Evolutionary conservation across 805 yeast species (phyloP).

Genomic region (Ogataea thermomethanolica): DNA sequence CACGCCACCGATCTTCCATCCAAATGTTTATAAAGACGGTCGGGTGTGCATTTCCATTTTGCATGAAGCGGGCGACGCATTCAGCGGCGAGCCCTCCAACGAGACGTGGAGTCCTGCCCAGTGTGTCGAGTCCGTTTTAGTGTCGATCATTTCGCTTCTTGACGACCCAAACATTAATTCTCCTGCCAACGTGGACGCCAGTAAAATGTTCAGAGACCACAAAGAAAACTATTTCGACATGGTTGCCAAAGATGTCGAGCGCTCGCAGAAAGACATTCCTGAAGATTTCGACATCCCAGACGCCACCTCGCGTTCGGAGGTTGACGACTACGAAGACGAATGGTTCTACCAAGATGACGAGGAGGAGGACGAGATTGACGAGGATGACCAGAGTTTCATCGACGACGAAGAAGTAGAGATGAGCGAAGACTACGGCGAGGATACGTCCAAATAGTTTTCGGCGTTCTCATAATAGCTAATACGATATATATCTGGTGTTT

Average conservation of each 20-base stretch:
- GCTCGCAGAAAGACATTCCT: constrained; percentile 83
- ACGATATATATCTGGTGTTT: constrained; percentile 2
- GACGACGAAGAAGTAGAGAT: constrained; percentile 44
- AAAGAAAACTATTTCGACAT: constrained; percentile 70
- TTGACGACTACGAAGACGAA: constrained; percentile 48
- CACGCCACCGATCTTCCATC: constrained; percentile 91
- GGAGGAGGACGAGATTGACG: constrained; percentile 52
- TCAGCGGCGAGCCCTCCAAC: constrained; percentile 85
- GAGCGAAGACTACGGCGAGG: constrained; percentile 44
- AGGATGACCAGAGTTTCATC: constrained; percentile 41
- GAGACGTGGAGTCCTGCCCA: constrained; percentile 96
- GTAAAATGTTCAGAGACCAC: constrained; percentile 82
- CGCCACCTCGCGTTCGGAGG: constrained; percentile 36
- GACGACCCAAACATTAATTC: constrained; percentile 93
- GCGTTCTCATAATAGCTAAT: constrained; percentile 4
- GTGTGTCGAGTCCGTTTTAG: constrained; percentile 85
- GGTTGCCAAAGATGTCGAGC: constrained; percentile 77
- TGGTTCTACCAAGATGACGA: constrained; percentile 63
- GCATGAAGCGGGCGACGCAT: constrained; percentile 87
- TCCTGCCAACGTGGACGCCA: constrained; percentile 96
- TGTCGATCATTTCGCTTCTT: constrained; percentile 83
- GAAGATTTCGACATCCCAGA: constrained; percentile 79
- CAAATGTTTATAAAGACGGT: constrained; percentile 93
- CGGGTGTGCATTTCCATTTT: constrained; percentile 87
- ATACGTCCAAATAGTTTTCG: constrained; percentile 20